Evolutionary conservation across 177 flowering plant genomes (phyloP).

Genomic region (Tripterygium wilfordii): DNA sequence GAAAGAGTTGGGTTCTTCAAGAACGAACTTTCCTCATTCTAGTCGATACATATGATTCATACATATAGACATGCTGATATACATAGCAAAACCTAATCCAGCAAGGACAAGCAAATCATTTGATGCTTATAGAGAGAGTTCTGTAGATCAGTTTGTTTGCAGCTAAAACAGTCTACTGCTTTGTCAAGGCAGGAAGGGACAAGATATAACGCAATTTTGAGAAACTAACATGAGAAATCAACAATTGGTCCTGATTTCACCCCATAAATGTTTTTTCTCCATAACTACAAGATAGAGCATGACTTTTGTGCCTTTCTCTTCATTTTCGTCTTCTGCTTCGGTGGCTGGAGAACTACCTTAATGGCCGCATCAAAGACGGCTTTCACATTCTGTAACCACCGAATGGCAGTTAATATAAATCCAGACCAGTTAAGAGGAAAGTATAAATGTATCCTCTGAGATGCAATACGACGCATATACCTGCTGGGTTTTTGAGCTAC

Average conservation of each 20-base stretch:
- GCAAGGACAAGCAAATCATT: neutral
- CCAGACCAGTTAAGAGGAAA: neutral
- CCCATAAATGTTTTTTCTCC: neutral
- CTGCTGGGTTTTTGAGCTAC: no score
- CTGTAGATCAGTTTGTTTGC: conserved; percentile 14
- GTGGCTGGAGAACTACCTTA: conserved; percentile 49
- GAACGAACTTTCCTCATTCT: conserved; percentile 2
- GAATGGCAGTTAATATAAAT: neutral
- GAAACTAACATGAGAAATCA: neutral
- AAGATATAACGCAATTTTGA: neutral
- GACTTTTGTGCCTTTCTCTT: conserved; percentile 30
- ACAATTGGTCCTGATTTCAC: conserved; percentile 6
- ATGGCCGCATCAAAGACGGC: conserved; percentile 50
- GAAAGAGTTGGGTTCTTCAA: neutral
- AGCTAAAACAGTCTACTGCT: conserved; percentile 7
- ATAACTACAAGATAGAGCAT: conserved; percentile 33
- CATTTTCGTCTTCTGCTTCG: conserved; percentile 35
- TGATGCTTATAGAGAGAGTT: conserved; percentile 5
- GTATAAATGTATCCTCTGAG: neutral
- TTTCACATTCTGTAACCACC: conserved; percentile 38
- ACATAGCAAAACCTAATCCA: conserved; percentile 3
- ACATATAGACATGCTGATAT: no score
- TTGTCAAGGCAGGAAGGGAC: conserved; percentile 3
- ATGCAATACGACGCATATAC: conserved; percentile 12
- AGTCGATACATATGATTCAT: conserved; percentile 7